Evolutionary conservation across 306 rosid genomes (phyloP).

Genomic region (Acacia crassicarpa): DNA sequence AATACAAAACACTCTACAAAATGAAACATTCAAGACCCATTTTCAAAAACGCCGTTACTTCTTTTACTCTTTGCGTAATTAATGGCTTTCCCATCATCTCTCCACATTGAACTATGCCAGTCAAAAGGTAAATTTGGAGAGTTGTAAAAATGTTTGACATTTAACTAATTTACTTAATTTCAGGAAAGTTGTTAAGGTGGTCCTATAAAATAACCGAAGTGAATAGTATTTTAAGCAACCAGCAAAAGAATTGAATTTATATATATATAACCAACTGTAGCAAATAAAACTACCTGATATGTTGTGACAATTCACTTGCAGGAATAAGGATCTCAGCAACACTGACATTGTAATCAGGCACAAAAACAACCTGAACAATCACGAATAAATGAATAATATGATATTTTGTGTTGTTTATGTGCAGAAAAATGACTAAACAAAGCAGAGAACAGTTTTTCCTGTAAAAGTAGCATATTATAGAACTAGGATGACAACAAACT

Average conservation of each 20-base stretch:
- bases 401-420: slow-evolving; percentile 2
- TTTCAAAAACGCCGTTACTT: no score
- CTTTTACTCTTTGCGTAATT: no score
- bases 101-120: no score
- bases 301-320: slow-evolving; percentile 97
- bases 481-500: slow-evolving; percentile 5
- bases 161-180: no score
- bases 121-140: no score
- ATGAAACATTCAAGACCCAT: no score
- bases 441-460: slow-evolving; percentile 5
- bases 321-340: slow-evolving; percentile 94
- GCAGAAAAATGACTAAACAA: slow-evolving; percentile 20
- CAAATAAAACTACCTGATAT: slow-evolving; percentile 68
- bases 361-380: slow-evolving; percentile 72
- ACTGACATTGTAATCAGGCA: slow-evolving; percentile 97
- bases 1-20: no score
- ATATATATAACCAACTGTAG: not conserved
- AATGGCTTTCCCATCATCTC: no score
- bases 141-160: no score
- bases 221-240: not conserved
- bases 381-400: slow-evolving; percentile 25
- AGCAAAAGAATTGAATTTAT: slow-evolving; percentile 8
- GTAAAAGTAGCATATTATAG: not conserved
- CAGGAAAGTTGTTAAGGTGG: no score
- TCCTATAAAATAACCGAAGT: not conserved